Conservation (phyloP, 1,284 basidiomycete species). For the Microbotryum lychnidis-dioicae region DNA sequence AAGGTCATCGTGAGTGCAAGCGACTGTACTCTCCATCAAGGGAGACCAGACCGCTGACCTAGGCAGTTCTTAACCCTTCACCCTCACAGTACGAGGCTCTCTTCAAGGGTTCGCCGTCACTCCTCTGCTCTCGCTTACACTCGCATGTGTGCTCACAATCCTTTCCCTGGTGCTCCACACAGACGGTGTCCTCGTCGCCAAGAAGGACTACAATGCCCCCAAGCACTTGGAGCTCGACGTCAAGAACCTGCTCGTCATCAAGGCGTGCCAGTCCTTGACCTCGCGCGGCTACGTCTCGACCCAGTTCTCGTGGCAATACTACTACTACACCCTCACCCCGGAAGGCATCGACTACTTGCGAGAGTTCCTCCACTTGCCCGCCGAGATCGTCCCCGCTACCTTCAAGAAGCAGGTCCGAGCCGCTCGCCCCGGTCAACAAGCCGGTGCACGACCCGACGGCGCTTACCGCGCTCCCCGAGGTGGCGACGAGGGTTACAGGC, state of each 20-base stretch:
- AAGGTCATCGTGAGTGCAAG: slow-evolving; percentile 30
- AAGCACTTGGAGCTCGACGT: slow-evolving; percentile 97
- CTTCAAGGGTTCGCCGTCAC: slow-evolving; percentile 72
- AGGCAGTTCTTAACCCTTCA: background rate
- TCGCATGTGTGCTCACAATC: background rate
- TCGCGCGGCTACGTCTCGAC: slow-evolving; percentile 96
- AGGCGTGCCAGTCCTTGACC: slow-evolving; percentile 95
- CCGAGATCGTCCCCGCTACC: slow-evolving; percentile 87
- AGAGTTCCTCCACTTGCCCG: slow-evolving; percentile 86
- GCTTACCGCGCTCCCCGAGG: slow-evolving; percentile 66
- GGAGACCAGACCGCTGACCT: background rate
- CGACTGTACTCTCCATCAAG: background rate
- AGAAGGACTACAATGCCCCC: slow-evolving; percentile 93
- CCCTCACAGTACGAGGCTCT: slow-evolving; percentile 64
- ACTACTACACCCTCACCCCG: slow-evolving; percentile 73
- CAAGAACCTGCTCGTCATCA: slow-evolving; percentile 97
- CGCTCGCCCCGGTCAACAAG: slow-evolving; percentile 48
- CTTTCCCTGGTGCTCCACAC: background rate
- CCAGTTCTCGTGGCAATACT: slow-evolving; percentile 53
- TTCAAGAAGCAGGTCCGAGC: slow-evolving; percentile 87
- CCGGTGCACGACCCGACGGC: slow-evolving; percentile 49
- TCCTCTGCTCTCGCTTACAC: background rate
- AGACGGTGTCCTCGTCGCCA: slow-evolving; percentile 98
- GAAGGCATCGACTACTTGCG: slow-evolving; percentile 93
- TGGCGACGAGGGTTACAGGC: slow-evolving; percentile 71